These are phyloP conservation scores for Areca catechu DNA, from an alignment of 176 grass and related monocot species.

Conservation along the genomic window DNA sequence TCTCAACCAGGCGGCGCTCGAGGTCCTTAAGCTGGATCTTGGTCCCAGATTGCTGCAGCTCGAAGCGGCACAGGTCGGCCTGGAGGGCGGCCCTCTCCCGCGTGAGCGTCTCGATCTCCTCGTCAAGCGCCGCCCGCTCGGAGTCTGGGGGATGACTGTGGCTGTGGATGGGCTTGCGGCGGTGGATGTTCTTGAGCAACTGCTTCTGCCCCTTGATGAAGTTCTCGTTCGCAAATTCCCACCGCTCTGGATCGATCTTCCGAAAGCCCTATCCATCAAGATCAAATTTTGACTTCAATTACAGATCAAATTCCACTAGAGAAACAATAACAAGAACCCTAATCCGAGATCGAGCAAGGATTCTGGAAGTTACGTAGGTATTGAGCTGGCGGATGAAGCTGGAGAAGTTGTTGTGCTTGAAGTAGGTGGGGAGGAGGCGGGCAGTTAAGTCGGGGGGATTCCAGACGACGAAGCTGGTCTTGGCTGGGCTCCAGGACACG, in stretches of 20 bases:
- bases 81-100: constrained; percentile 50
- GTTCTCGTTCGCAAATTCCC: constrained; percentile 90
- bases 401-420: constrained; percentile 21
- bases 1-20: constrained; percentile 49
- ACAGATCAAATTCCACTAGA: too few relatives aligned
- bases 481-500: constrained; percentile 12
- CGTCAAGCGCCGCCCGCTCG: constrained; percentile 59
- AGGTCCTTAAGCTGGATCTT: constrained; percentile 66
- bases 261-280: constrained; percentile 53
- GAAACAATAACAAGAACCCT: too few relatives aligned
- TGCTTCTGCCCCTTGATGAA: constrained; percentile 90
- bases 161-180: constrained; percentile 94
- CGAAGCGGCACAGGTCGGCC: constrained; percentile 50
- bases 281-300: too few relatives aligned
- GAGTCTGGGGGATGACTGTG: constrained; percentile 59
- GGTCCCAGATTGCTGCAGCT: constrained; percentile 56
- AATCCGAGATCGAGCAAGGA: not conserved
- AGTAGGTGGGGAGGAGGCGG: constrained; percentile 14
- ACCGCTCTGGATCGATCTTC: constrained; percentile 86
- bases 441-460: constrained; percentile 7
- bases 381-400: constrained; percentile 22
- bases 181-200: constrained; percentile 81
- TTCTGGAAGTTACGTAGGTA: not conserved
- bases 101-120: constrained; percentile 81
- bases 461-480: constrained; percentile 15